Evolutionary conservation across 108 stramenopile genomes (phyloP).

Genomic region (Ochromonas danica): DNA sequence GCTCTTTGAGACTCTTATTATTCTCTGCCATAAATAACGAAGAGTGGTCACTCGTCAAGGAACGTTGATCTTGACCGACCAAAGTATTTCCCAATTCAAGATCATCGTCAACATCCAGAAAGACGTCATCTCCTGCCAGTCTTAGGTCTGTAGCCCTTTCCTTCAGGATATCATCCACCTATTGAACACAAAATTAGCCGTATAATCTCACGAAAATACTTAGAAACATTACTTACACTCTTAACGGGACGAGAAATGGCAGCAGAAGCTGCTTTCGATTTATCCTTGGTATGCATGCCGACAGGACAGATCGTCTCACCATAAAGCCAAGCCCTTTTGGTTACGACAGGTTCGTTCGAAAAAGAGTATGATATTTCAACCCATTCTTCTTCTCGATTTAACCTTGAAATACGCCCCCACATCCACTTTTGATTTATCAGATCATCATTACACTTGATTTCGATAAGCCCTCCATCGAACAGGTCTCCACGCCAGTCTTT

Average conservation of each 20-base stretch:
- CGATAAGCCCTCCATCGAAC: conserved; percentile 10
- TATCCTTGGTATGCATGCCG: conserved; percentile 26
- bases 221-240: neutral
- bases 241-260: neutral
- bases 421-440: conserved; percentile 24
- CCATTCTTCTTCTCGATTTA: neutral
- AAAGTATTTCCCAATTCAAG: too few relatives aligned
- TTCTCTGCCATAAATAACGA: too few relatives aligned
- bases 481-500: conserved; percentile 1
- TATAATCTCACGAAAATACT: too few relatives aligned
- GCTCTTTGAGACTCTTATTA: too few relatives aligned
- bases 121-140: too few relatives aligned
- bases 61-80: too few relatives aligned
- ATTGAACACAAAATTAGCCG: too few relatives aligned
- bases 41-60: too few relatives aligned
- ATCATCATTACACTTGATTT: conserved; percentile 23
- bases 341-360: conserved; percentile 9
- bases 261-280: neutral
- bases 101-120: too few relatives aligned
- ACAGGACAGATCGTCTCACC: conserved; percentile 25
- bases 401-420: neutral
- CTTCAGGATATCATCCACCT: too few relatives aligned
- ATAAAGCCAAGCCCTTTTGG: conserved; percentile 2
- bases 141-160: too few relatives aligned
- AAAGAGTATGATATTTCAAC: conserved; percentile 17